phyloP scores from a whole-genome alignment of 345 rosid genomes.

The Bruguiera sexangula region DNA sequence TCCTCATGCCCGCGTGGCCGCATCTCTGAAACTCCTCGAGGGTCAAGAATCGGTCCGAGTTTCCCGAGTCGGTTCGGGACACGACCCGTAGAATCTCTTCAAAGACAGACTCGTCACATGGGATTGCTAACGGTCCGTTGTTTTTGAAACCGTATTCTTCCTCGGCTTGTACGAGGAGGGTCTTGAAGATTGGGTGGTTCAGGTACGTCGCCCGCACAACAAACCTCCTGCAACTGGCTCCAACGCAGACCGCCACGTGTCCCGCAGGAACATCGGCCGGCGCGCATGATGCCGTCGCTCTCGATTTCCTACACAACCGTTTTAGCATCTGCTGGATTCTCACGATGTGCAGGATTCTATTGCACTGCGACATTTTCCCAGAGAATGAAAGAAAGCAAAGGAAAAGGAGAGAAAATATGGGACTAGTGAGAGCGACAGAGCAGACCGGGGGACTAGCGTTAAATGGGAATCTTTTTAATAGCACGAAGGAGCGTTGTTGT shows the following conservation, averaged over 20 bases:
- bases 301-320: conserved; percentile 71
- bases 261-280: conserved; percentile 76
- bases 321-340: conserved; percentile 75
- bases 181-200: conserved; percentile 73
- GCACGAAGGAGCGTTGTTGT: neutral
- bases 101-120: conserved; percentile 79
- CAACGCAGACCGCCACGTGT: conserved; percentile 79
- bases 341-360: conserved; percentile 67
- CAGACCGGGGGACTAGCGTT: neutral
- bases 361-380: conserved; percentile 37
- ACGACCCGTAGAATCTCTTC: conserved; percentile 60
- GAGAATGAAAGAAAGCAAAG: conserved; percentile 6
- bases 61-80: conserved; percentile 32
- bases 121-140: conserved; percentile 66
- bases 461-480: neutral
- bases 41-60: conserved; percentile 25
- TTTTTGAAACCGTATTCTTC: conserved; percentile 81
- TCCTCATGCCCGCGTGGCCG: conserved; percentile 43
- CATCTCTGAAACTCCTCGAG: conserved; percentile 54
- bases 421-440: neutral
- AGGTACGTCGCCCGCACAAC: conserved; percentile 72
- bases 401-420: conserved; percentile 19
- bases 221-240: conserved; percentile 48
- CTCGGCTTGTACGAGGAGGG: conserved; percentile 64
- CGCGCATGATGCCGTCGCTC: conserved; percentile 31